Conservation (phyloP, 192 early-diverging fungal genomes). For the Coemansia sp. region DNA sequence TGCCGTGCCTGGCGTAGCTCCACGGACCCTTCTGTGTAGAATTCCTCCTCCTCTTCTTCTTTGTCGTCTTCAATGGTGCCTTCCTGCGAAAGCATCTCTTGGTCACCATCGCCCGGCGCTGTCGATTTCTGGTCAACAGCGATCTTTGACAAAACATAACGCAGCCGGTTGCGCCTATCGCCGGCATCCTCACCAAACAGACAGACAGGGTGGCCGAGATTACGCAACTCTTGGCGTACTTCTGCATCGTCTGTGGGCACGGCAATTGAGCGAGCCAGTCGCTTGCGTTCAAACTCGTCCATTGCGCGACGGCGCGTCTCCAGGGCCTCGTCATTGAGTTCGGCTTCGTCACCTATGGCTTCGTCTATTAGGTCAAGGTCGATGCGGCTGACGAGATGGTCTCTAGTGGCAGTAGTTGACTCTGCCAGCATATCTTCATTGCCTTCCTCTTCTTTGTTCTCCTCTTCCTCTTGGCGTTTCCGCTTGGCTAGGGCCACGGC, state of each 20-base stretch:
- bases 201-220: slow-evolving; percentile 83
- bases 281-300: slow-evolving; percentile 74
- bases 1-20: slow-evolving; percentile 69
- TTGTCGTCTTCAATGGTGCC: slow-evolving; percentile 37
- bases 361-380: slow-evolving; percentile 37
- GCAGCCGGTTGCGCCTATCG: slow-evolving; percentile 80
- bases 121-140: slow-evolving; percentile 15
- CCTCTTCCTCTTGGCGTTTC: slow-evolving; percentile 43
- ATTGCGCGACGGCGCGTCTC: slow-evolving; percentile 45
- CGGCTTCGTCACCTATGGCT: slow-evolving; percentile 12
- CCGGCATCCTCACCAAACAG: slow-evolving; percentile 92
- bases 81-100: slow-evolving; percentile 22
- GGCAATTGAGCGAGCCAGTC: slow-evolving; percentile 72
- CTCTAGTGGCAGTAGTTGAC: background rate
- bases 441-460: background rate
- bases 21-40: slow-evolving; percentile 76
- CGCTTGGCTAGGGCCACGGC: slow-evolving; percentile 46
- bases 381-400: slow-evolving; percentile 2
- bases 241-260: slow-evolving; percentile 88
- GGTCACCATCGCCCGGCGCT: background rate
- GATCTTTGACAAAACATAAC: slow-evolving; percentile 68
- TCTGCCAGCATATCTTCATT: slow-evolving; percentile 2
- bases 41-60: slow-evolving; percentile 67
- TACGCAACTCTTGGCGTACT: slow-evolving; percentile 73
- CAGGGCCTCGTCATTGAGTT: slow-evolving; percentile 22